Base-by-base conservation (phyloP, 495 filamentous ascomycete genomes). In the Penicillium odoratum region DNA sequence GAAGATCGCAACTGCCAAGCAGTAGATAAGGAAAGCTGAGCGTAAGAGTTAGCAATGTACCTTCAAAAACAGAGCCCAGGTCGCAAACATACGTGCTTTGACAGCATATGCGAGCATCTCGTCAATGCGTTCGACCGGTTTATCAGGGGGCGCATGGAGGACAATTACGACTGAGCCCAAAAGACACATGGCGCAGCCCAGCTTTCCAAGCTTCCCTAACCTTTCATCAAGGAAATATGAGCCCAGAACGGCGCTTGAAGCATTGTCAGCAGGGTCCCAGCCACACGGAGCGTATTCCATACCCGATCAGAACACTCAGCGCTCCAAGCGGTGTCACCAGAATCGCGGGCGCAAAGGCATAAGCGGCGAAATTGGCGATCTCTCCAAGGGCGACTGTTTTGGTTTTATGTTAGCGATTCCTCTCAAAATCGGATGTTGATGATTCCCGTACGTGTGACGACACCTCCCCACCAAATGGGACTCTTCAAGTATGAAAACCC, bases 161-260 rank as follows among this genome's bases (percentile, higher is more conserved):
- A 98, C 94, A 65, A 98, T 98, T 52, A 98, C 90, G 64, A 98
- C 91, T 34, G 93, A 96, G 31, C 94, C 94, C 52, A 98, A 91
- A 52, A 98, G 82, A 70, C 95, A 98, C 75, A 92, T 91, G 54
- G 94, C 95, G 72, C 95, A 97, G 34, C 94, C 94, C 57, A 98
- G 78, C 72, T 95, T 96, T 2, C 94, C 94, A 63, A 98, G 74
- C 40, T 85, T 86, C 29, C 94, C 94, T 44, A 98, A 78, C 72
- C 86, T 83, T 71, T 98, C 94, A 16, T 92, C 84, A 57, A 98
- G 78, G 69, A 98, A 93, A 71, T 98, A 97, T 64, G 94, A 89
- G 16, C 94, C 95, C 48, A 98, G 73, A 43, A 98, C 92, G 42
- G 94, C 91, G 45, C 86, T 55, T 86, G 44, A 44, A n/a, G n/a